Evolutionary conservation across 352 stramenopile species (phyloP), one percentile per base, ranked within the genome.

Genomic region (Pythium brachiatum): DNA sequence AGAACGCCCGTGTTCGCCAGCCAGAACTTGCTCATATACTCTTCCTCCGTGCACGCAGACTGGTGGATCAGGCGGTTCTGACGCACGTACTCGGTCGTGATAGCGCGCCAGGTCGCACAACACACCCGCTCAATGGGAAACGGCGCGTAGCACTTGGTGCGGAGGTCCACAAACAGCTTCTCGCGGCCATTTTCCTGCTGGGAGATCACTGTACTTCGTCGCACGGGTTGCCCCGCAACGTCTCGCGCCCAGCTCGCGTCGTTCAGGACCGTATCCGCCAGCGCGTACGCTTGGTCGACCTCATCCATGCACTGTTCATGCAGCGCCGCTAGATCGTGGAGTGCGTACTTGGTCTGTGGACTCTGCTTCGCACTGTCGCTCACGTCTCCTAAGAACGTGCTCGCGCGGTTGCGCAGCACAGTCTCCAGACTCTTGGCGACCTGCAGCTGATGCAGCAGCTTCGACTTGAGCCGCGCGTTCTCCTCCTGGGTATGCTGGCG

Each of bases 221-320:
- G 32, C 6, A 47, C 2, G 1, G 31, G 31, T 23, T 38, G 7
- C 11, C 18, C 8, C n/a, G 26, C 57, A 38, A 16, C 7, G n/a
- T 15, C 9, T 57, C 32, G n/a, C 2, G 23, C n/a, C 34, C 2
- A 47, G 6, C 31, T 32, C 2, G 6, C 15, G 2, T 57, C 32
- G 11, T 32, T 25, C 15, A 64, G 38, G 8, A 64, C 36, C 3
- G 21, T 50, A n/a, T 64, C 47, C 18, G 58, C 50, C 2, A 53
- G 39, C 26, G 36, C 29, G 21, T 55, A 66, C 20, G 31, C 12
- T 5, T 66, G 9, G 50, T 66, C 59, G 25, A 66, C 55, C 50
- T 66, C 51, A 20, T 66, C 59, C 59, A 66, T 55, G 16, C 58
- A 55, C 39, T 20, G 50, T 0, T 53, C 41, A 32, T 66, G 59